Evolutionary conservation across 2,329 filamentous ascomycete genomes (phyloP).

Genomic region (Graphilbum sp.): DNA sequence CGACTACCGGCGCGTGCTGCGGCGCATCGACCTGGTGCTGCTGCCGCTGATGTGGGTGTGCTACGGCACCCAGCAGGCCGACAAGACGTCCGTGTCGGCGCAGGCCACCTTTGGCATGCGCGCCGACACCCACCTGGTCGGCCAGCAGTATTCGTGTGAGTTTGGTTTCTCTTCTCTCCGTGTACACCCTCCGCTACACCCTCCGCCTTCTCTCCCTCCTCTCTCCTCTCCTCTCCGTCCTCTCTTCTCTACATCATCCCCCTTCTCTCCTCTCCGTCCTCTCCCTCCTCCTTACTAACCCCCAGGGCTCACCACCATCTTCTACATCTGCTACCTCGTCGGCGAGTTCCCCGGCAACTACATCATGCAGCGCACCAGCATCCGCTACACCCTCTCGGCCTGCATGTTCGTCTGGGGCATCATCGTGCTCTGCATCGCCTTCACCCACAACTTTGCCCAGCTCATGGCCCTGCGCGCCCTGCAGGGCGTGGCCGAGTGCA

Average conservation of each 20-base stretch:
- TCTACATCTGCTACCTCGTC: conserved; percentile 17
- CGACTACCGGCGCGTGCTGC: conserved; percentile 10
- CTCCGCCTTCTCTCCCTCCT: conserved; percentile 7
- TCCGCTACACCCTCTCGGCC: conserved; percentile 12
- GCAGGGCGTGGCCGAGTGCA: conserved; percentile 24
- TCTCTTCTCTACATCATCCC: neutral
- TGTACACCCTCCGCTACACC: no score
- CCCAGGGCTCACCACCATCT: conserved; percentile 17
- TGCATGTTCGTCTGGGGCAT: conserved; percentile 17
- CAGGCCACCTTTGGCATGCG: conserved; percentile 22
- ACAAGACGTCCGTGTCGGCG: conserved; percentile 25
- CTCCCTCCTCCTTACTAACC: neutral
- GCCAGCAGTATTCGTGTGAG: conserved; percentile 11
- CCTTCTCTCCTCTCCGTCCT: no score
- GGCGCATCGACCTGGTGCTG: conserved; percentile 20
- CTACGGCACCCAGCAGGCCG: conserved; percentile 30
- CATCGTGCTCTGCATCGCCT: conserved; percentile 20
- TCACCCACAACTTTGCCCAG: conserved; percentile 21
- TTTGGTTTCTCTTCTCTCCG: neutral
- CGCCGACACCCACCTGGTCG: conserved; percentile 13
- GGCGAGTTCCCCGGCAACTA: conserved; percentile 18
- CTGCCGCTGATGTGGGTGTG: conserved; percentile 22
- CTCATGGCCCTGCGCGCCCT: conserved; percentile 19
- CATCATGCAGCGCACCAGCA: conserved; percentile 14
- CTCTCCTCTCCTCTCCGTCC: neutral